Evolutionary conservation across 2,329 filamentous ascomycete genomes (phyloP), one percentile per base, ranked within the genome.

Genomic region (Calonectria montana): DNA sequence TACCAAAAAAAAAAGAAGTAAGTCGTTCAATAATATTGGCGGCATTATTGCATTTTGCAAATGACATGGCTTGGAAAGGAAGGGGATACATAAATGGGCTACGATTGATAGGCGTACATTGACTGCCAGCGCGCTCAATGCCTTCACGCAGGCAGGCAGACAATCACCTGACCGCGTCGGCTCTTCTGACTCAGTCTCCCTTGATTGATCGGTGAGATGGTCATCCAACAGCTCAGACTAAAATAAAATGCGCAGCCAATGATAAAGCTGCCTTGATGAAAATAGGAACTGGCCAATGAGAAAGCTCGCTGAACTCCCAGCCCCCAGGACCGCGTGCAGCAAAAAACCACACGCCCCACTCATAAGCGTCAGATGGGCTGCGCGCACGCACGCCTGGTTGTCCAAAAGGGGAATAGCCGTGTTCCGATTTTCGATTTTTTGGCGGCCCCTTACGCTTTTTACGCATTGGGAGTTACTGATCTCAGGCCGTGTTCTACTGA

Each of bases 401-500:
- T 27, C 63, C 71, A 7, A 66, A 73, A 67, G 35, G 4, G 63
- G 71, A 31, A 67, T 73, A 61, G 71, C 39, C 29, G 47, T 15
- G 31, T 41, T 41, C 66, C 64, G 23, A 71, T 64, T 71, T 71
- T 71, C 47, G 37, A 37, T 64, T 57, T 67, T 67, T 48, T 53
- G 39, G 45, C 31, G 27, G 55, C 57, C 47, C 35, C 57, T 71
- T 67, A 47, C 64, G 55, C 64, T 50, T 65, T 68, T 70, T 53
- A 63, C 65, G 65, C 65, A 69, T 68, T 69, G 69, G 61, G 65
- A 43, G 63, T 72, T 77, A 79, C 78, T 81, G 79, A 80, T 81
- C 61, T 59, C 71, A 74, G 57, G 64, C 68, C 59, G 43, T 21
- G 64, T 21, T 75, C 77, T 75, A 77, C 82, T 83, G 82, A 84